Evolutionary conservation across 257 asterid species (phyloP).

Genomic region (Forsythia suspensa): DNA sequence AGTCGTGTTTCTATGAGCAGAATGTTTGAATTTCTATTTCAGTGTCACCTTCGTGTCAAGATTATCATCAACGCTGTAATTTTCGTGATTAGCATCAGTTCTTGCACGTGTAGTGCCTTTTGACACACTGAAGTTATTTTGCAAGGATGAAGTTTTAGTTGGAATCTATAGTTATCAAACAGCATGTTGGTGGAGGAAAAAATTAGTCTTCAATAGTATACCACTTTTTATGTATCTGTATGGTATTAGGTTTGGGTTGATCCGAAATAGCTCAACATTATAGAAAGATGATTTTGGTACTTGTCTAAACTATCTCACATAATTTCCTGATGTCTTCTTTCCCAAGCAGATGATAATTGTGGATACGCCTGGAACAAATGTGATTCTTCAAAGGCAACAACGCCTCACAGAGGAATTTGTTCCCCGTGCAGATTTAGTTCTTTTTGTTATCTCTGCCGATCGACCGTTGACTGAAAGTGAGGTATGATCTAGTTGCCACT

Average conservation of each 20-base stretch:
- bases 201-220: not conserved
- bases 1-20: conserved; percentile 7
- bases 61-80: not conserved
- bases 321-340: conserved; percentile 14
- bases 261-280: not conserved
- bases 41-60: not conserved
- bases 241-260: not conserved
- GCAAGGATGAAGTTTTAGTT: not conserved
- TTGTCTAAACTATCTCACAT: conserved; percentile 5
- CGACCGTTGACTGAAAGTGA: conserved; percentile 98
- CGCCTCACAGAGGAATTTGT: conserved; percentile 95
- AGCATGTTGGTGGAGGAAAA: not conserved
- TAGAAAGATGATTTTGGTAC: not conserved
- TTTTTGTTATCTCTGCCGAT: conserved; percentile 94
- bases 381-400: conserved; percentile 98
- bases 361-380: conserved; percentile 99
- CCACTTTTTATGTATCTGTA: not conserved
- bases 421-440: conserved; percentile 95
- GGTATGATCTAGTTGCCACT: conserved; percentile 52
- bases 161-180: not conserved
- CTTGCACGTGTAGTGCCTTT: not conserved
- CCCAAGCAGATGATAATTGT: conserved; percentile 85
- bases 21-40: not conserved
- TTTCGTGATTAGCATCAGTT: not conserved
- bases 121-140: not conserved